Base-by-base conservation (phyloP, 2,329 filamentous ascomycete species). In the Trichophaea hybrida region DNA sequence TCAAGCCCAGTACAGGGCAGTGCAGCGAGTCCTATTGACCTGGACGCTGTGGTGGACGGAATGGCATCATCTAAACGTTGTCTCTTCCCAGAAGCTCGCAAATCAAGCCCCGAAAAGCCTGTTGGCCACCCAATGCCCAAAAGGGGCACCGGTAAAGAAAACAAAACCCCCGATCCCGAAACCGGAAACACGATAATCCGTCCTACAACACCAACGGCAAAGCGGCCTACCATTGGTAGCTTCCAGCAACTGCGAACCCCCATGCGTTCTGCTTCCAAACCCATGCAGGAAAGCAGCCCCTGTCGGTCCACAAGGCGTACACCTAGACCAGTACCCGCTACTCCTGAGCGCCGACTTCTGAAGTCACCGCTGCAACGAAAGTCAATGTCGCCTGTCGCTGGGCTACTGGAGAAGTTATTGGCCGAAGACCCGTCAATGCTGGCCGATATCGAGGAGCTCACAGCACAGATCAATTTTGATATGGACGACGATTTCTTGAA, bases 1-100 rank as follows among this genome's bases (percentile, higher is more conserved):
- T 83, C 81, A 4, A 84, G 81, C 65, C 81, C 81, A 17, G 59
- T 59, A 43, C 56, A 74, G 61, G 81, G 80, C 50, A 80, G 78
- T 34, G 77, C 75, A 13, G 73, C 78, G 53, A 82, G 77, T 66
- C 80, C 81, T 13, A 80, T 83, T 37, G 73, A 76, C 33, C 65
- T 79, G 5, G 76, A 77, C 37, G 74, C 78, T 54, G 72, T 75
- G 57, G 71, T 74, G n/a, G 71, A 73, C 10, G 71, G 77, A 15
- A 80, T 79, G 37, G 73, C 70, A 55, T 89, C 85, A 0, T 78
- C 61, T 50, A 46, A 85, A 61, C 78, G 88, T 60, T 72, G 90
- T 1, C 75, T 93, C 0, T 93, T 93, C 68, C 85, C 87, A 0
- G 89, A 85, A 0, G 86, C 86, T 1, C 78, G 82, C 48, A 85